phyloP scores from a whole-genome alignment of 495 filamentous ascomycete species.

The Cladorrhinum samala region DNA sequence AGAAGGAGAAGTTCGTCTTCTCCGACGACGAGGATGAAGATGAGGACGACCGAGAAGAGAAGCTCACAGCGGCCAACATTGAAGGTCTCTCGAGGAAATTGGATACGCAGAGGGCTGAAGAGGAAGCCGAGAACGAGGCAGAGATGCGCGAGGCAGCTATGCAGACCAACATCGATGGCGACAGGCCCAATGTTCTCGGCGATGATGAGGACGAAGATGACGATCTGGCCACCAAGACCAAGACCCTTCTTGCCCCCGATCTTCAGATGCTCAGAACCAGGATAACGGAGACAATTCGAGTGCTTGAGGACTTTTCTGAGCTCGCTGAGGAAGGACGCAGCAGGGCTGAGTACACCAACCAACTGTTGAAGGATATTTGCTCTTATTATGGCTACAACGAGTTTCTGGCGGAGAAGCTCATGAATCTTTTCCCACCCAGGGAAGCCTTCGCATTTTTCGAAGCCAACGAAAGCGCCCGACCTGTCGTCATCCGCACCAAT shows the following conservation, averaged over 20 bases:
- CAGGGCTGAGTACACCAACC: constrained; percentile 76
- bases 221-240: constrained; percentile 38
- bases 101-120: constrained; percentile 61
- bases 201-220: constrained; percentile 49
- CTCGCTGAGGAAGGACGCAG: constrained; percentile 71
- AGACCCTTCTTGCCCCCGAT: constrained; percentile 67
- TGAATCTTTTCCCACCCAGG: constrained; percentile 79
- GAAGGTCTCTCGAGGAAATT: constrained; percentile 79
- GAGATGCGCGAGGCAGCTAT: constrained; percentile 81
- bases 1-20: constrained; percentile 64
- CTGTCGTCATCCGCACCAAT: constrained; percentile 79
- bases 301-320: constrained; percentile 79
- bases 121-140: constrained; percentile 70
- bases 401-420: constrained; percentile 33
- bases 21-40: constrained; percentile 94
- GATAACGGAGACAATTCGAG: constrained; percentile 88
- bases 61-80: constrained; percentile 92
- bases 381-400: constrained; percentile 85
- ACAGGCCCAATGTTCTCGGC: constrained; percentile 65
- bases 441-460: constrained; percentile 99
- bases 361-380: constrained; percentile 87
- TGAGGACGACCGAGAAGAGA: constrained; percentile 81
- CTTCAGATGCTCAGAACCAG: constrained; percentile 82
- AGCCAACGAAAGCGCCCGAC: constrained; percentile 84
- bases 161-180: constrained; percentile 91